Evolutionary conservation across 208 protist genomes (phyloP).

Genomic region (Crithidia expoeki): DNA sequence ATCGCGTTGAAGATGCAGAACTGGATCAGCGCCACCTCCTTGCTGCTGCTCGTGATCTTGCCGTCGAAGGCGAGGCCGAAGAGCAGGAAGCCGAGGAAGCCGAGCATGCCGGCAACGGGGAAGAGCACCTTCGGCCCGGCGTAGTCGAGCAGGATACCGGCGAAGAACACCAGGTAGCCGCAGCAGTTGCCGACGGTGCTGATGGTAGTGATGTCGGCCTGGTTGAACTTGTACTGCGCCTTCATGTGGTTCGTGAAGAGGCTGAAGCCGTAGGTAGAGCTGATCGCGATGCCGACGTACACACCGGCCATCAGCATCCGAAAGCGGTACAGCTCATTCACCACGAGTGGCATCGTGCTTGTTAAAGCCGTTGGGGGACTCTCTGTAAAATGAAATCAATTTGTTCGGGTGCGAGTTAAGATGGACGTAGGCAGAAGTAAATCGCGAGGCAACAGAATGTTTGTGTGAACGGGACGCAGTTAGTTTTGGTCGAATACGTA

Average conservation of each 20-base stretch:
- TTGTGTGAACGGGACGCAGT: too few species aligned
- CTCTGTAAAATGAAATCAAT: too few species aligned
- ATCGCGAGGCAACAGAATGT: too few species aligned
- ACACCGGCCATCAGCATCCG: slow-evolving; percentile 76
- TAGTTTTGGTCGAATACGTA: too few species aligned
- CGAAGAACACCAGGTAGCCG: slow-evolving; percentile 51
- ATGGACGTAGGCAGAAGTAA: too few species aligned
- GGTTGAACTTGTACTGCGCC: slow-evolving; percentile 41
- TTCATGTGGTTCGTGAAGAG: slow-evolving; percentile 58
- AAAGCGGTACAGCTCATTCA: slow-evolving; percentile 74
- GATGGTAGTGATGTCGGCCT: slow-evolving; percentile 56
- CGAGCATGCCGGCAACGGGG: slow-evolving; percentile 27
- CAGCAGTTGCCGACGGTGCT: slow-evolving; percentile 60
- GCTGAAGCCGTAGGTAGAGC: slow-evolving; percentile 76
- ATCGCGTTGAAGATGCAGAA: slow-evolving; percentile 63
- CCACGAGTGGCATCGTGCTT: slow-evolving; percentile 42
- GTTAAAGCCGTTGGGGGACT: background rate
- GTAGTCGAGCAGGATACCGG: slow-evolving; percentile 64
- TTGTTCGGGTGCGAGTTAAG: too few species aligned
- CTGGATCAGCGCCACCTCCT: slow-evolving; percentile 34
- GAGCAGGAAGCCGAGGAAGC: slow-evolving; percentile 46
- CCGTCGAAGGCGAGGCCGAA: slow-evolving; percentile 64
- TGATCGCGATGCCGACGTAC: slow-evolving; percentile 63
- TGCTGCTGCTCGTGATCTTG: slow-evolving; percentile 35
- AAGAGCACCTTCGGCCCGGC: slow-evolving; percentile 50